These are phyloP conservation scores for Crassisporium funariophilum DNA, from an alignment of 768 basidiomycete species.

Conservation along the genomic window DNA sequence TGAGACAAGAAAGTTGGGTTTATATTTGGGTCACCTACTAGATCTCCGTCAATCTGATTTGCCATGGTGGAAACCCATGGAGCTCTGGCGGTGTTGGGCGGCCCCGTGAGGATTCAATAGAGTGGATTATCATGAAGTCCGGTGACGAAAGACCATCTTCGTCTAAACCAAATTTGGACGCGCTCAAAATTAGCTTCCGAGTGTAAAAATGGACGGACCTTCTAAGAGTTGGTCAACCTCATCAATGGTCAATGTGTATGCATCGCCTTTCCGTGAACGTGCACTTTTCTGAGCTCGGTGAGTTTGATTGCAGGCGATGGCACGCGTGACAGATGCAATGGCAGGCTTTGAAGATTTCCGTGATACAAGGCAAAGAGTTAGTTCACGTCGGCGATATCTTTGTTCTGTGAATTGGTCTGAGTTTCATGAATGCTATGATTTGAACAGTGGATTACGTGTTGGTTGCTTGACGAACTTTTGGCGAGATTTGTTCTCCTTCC, in stretches of 20 bases:
- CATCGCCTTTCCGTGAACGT: constrained; percentile 16
- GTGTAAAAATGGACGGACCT: constrained; percentile 42
- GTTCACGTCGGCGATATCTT: constrained; percentile 18
- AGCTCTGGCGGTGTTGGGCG: constrained; percentile 58
- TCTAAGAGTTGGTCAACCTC: constrained; percentile 55
- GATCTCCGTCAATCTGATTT: constrained; percentile 79
- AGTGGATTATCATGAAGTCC: constrained; percentile 78
- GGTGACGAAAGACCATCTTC: constrained; percentile 61
- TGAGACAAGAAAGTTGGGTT: constrained; percentile 3
- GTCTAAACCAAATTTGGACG: constrained; percentile 32
- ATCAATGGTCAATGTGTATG: constrained; percentile 44
- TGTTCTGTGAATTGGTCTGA: constrained; percentile 2
- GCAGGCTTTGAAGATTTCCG: constrained; percentile 64
- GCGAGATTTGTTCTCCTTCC: background rate
- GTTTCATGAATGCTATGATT: background rate
- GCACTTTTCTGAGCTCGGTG: constrained; percentile 21
- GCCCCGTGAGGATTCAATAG: constrained; percentile 41
- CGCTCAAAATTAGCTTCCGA: constrained; percentile 9
- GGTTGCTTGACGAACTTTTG: constrained; percentile 6
- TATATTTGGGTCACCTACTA: constrained; percentile 47
- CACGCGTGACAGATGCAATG: constrained; percentile 55
- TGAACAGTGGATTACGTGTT: no score
- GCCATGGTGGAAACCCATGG: constrained; percentile 84
- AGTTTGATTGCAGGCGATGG: constrained; percentile 39
- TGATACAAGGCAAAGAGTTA: constrained; percentile 60